Base-by-base conservation (phyloP, 768 basidiomycete genomes). In the Agaricus subrufescens region DNA sequence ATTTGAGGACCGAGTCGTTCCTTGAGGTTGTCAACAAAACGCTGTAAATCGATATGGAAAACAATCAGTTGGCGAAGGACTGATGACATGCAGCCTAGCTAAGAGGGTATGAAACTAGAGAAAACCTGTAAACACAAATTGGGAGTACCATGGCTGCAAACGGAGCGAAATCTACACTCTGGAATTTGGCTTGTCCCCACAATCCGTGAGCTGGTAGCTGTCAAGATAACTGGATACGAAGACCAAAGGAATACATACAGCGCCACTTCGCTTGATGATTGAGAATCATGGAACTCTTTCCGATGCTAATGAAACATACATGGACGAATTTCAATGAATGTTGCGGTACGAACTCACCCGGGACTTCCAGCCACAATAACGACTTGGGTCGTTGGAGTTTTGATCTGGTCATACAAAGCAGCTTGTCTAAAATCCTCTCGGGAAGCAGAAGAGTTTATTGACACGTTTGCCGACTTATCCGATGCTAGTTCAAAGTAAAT, bases 121-220 rank as follows among this genome's bases (percentile, higher is more conserved):
- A 27, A 27, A 30, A 3, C 43, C 9, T 23, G 46, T 1, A 46
- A 30, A n/a, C 48, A 38, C 27, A 43, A 29, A n/a, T 23, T 2
- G 11, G 64, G 1, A 76, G 58, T 62, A 84, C 83, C 62, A 90
- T 65, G 0, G 85, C 83, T 12, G 83, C 76, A 64, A 88, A 90
- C 14, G 88, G 88, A 3, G 86, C 83, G 2, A 84, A 80, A 52
- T 85, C 82, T 5, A 76, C 73, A 48, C 73, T 79, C 61, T 86
- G 82, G 59, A 88, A 88, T 68, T 87, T 88, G 6, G 86, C 86
- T 59, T 88, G 86, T 12, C 86, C 87, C 87, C 87, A 89, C 4
- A 88, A 74, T 3, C 87, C 87, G 60, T 87, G 85, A 23, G 79
- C 81, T 83, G 48, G 4, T 3, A 48, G 29, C 44, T 31, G 58